Percentiles rank a stretch among this genome's conserved stretches.
Evolutionary conservation across 345 rosid species (phyloP).

Genomic region (Mercurialis annua): DNA sequence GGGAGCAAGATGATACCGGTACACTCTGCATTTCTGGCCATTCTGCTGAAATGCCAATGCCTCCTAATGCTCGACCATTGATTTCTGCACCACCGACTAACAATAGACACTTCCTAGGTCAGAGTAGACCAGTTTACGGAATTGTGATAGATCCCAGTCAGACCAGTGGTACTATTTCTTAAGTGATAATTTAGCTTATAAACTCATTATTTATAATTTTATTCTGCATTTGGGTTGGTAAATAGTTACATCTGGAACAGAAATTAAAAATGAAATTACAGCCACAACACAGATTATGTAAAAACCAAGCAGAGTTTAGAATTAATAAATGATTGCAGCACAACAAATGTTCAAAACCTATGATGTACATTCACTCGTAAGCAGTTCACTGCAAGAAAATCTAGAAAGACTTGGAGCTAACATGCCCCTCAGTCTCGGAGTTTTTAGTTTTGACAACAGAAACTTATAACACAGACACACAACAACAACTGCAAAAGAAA

Average conservation of each 20-base stretch:
- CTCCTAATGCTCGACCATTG: slow-evolving; percentile 35
- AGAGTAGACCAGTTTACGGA: slow-evolving; percentile 42
- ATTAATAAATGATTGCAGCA: slow-evolving; percentile 15
- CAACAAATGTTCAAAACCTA: slow-evolving; percentile 37
- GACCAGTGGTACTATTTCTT: slow-evolving; percentile 19
- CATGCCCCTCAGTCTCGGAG: slow-evolving; percentile 26
- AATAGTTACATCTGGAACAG: neutral
- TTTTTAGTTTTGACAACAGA: slow-evolving; percentile 28
- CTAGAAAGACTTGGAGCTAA: slow-evolving; percentile 19
- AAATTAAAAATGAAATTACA: neutral
- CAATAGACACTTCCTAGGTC: slow-evolving; percentile 28
- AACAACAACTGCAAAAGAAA: slow-evolving; percentile 17
- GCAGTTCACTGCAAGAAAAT: slow-evolving; percentile 27
- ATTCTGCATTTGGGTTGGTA: too few relatives aligned
- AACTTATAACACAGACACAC: slow-evolving; percentile 19
- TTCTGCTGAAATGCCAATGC: slow-evolving; percentile 65
- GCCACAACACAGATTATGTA: neutral
- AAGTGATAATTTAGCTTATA: neutral
- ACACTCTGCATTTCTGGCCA: slow-evolving; percentile 79
- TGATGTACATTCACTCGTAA: slow-evolving; percentile 47
- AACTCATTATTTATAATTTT: neutral
- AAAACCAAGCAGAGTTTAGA: slow-evolving; percentile 16
- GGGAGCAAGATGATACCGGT: slow-evolving; percentile 89
- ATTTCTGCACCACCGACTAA: slow-evolving; percentile 29
- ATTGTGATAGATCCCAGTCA: slow-evolving; percentile 53